Conservation (phyloP, 495 filamentous ascomycete species). For the Pyronema domesticum region DNA sequence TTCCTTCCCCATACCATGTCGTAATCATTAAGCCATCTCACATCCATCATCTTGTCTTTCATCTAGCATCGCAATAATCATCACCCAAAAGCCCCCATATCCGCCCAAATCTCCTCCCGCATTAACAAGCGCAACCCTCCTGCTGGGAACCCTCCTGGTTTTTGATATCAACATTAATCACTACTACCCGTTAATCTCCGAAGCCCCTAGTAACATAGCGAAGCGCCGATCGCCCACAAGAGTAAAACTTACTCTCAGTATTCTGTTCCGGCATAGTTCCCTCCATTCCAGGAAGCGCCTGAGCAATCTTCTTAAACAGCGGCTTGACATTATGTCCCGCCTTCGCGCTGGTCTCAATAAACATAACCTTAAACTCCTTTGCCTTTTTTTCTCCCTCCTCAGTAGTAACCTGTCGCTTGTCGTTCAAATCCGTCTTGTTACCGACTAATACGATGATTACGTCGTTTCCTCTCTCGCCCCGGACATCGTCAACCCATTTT, state of each 20-base stretch:
- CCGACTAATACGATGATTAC: constrained; percentile 97
- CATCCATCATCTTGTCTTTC: neutral
- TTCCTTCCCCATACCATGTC: neutral
- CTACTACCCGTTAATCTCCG: constrained; percentile 27
- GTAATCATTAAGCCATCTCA: neutral
- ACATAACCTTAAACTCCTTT: constrained; percentile 93
- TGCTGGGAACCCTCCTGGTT: constrained; percentile 49
- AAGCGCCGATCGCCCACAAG: neutral
- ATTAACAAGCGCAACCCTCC: constrained; percentile 66
- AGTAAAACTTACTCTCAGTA: constrained; percentile 37
- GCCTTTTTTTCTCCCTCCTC: constrained; percentile 94
- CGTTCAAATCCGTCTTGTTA: constrained; percentile 96
- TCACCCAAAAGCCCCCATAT: neutral
- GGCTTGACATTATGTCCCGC: constrained; percentile 95
- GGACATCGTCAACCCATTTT: constrained; percentile 98
- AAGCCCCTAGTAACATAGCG: neutral
- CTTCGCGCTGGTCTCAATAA: constrained; percentile 97
- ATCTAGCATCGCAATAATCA: neutral
- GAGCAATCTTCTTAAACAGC: constrained; percentile 89
- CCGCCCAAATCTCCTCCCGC: neutral
- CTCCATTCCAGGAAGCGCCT: constrained; percentile 95
- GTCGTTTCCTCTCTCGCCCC: constrained; percentile 88
- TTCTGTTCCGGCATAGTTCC: constrained; percentile 49
- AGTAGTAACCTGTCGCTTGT: constrained; percentile 90
- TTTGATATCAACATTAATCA: constrained; percentile 92